Evolutionary conservation across 139 green algal genomes (phyloP), one percentile per base, ranked within the genome.

Genomic region (Zygnema cylindricum): DNA sequence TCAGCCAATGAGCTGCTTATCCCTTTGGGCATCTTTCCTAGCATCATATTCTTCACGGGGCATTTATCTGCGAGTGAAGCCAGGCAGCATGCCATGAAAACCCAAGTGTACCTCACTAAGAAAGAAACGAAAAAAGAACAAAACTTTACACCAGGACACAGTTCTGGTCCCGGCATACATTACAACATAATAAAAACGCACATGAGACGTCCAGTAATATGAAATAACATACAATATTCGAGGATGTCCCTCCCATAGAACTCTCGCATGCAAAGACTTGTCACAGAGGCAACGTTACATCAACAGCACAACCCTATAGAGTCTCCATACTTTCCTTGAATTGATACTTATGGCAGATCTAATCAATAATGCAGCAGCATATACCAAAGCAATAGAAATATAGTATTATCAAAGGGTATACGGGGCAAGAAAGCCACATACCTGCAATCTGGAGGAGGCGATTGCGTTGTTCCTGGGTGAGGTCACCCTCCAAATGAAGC

Each of bases 21-120:
- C 16, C 39, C 78, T 69, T 86, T 38, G 43, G 42, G 78, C 78
- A 86, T 86, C 16, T 86, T 86, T n/a, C 78, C 78, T 0, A 86
- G 78, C 78, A 86, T 86, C 78, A 86, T 86, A n/a, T 86, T 39
- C 78, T 86, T 86, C 78, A 86, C 78, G 0, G 78, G 78, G 38
- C 78, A 86, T 69, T 86, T 86, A 2, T 63, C 78, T 86, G 38
- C 41, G n/a, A n/a, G n/a, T n/a, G n/a, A n/a, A n/a, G n/a, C n/a
- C n/a, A n/a, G n/a, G n/a, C n/a, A n/a, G n/a, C n/a, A n/a, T n/a
- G n/a, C n/a, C n/a, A n/a, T n/a, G n/a, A n/a, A n/a, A n/a, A 7
- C 3, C 7, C 3, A 79, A 79, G 7, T 25, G 21, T 23, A 25
- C 16, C 16, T 23, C 71, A 79, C 71, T 54, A 25, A 16, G 16